phyloP scores from a whole-genome alignment of 441 rosid genomes.

The Omphalea diandra region DNA sequence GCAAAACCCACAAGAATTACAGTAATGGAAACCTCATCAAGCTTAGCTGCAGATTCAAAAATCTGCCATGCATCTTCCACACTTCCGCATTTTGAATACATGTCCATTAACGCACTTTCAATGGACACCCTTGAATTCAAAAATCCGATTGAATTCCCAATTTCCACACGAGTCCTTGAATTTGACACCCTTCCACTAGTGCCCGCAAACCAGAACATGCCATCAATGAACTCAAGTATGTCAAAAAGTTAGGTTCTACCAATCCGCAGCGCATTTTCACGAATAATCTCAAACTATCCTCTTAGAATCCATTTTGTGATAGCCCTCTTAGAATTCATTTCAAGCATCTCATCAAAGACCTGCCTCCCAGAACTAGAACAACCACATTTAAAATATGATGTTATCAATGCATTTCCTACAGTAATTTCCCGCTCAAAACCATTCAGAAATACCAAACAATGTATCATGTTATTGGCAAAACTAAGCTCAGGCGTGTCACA shows the following conservation, averaged over 20 bases:
- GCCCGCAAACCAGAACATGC: constrained; percentile 78
- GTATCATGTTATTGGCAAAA: constrained; percentile 50
- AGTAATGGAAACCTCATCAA: constrained; percentile 81
- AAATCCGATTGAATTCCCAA: constrained; percentile 59
- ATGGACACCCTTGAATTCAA: no score
- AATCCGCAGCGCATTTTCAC: constrained; percentile 50
- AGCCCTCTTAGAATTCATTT: constrained; percentile 80
- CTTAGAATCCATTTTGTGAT: constrained; percentile 48
- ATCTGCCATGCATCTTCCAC: constrained; percentile 64
- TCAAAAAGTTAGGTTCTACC: constrained; percentile 63
- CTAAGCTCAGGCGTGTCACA: constrained; percentile 48
- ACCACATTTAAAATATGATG: constrained; percentile 69
- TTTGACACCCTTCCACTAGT: constrained; percentile 58
- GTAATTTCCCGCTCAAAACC: constrained; percentile 57
- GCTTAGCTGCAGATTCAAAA: constrained; percentile 54
- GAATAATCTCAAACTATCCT: constrained; percentile 61
- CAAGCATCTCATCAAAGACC: constrained; percentile 70
- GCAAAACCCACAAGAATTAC: constrained; percentile 78
- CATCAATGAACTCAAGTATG: constrained; percentile 69
- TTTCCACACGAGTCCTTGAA: constrained; percentile 75
- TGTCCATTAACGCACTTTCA: constrained; percentile 87
- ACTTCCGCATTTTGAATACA: constrained; percentile 87
- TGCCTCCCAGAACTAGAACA: constrained; percentile 47
- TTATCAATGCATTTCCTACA: constrained; percentile 74
- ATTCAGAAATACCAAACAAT: constrained; percentile 47